These are phyloP conservation scores for Aspergillus sp. DNA, from an alignment of 2,329 filamentous ascomycete species.

Conservation along the genomic window DNA sequence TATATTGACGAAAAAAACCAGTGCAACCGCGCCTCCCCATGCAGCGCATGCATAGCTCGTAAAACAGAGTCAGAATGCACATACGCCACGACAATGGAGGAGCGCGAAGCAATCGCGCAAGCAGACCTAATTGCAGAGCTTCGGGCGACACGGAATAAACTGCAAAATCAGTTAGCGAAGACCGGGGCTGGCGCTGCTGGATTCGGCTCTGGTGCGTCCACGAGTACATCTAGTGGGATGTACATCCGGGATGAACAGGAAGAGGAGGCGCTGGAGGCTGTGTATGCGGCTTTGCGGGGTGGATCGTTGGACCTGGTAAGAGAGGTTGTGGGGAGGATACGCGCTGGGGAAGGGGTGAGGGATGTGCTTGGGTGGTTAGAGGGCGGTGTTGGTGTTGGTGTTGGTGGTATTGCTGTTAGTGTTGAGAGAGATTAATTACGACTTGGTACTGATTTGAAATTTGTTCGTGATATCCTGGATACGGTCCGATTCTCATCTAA, in stretches of 20 bases:
- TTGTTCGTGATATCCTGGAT: background rate
- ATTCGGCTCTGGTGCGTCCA: background rate
- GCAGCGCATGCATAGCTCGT: conserved; percentile 18
- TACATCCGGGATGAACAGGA: background rate
- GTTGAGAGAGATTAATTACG: background rate
- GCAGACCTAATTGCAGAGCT: conserved; percentile 19
- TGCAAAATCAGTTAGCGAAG: conserved; percentile 9
- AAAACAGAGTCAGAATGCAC: conserved; percentile 15
- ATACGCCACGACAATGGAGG: conserved; percentile 15
- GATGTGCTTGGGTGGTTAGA: conserved; percentile 2
- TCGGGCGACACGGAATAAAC: conserved; percentile 5
- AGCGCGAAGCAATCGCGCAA: conserved; percentile 19
- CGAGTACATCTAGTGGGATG: background rate
- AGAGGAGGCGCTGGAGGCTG: conserved; percentile 12
- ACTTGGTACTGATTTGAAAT: background rate
- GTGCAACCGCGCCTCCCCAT: conserved; percentile 20
- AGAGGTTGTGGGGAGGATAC: conserved; percentile 13
- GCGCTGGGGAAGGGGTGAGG: conserved; percentile 9
- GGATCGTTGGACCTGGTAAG: conserved; percentile 10
- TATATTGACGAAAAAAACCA: background rate
- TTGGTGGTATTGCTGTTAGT: background rate
- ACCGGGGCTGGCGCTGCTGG: background rate
- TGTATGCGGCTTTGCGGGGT: conserved; percentile 13
- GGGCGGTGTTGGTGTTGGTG: background rate
- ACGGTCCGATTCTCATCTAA: background rate